phyloP scores from a whole-genome alignment of 2,329 filamentous ascomycete genomes.

The Mycosphaerella sp. region DNA sequence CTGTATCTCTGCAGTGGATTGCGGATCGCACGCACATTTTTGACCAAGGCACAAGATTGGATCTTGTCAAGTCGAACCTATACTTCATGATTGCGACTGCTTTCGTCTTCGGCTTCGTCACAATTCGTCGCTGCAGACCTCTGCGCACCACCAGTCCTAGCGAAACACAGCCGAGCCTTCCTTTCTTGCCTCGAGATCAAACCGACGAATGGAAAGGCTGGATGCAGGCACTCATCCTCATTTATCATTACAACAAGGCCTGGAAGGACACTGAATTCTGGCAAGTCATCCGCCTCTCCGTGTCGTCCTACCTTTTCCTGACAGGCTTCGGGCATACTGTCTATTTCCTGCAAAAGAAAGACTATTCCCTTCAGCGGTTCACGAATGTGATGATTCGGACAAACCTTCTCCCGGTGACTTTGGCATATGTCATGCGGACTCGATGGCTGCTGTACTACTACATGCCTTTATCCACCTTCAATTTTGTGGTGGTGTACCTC shows the following conservation, averaged over 20 bases:
- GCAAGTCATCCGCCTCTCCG: constrained; percentile 49
- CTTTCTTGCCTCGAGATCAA: constrained; percentile 50
- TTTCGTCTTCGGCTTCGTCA: constrained; percentile 30
- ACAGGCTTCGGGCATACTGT: constrained; percentile 57
- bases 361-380: constrained; percentile 53
- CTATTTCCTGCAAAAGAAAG: constrained; percentile 52
- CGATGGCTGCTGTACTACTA: constrained; percentile 56
- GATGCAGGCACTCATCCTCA: constrained; percentile 53
- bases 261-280: constrained; percentile 49
- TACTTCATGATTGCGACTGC: constrained; percentile 27
- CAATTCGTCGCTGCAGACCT: constrained; percentile 15
- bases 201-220: constrained; percentile 62
- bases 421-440: constrained; percentile 53
- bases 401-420: constrained; percentile 50
- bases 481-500: constrained; percentile 54
- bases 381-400: constrained; percentile 50
- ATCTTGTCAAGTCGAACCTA: constrained; percentile 33
- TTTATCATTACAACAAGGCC: constrained; percentile 55
- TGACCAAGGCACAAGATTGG: constrained; percentile 46
- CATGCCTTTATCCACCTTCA: constrained; percentile 54
- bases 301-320: constrained; percentile 57
- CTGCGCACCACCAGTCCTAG: constrained; percentile 4
- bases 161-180: constrained; percentile 25
- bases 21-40: constrained; percentile 52
- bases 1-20: constrained; percentile 38